Evolutionary conservation across 2,329 filamentous ascomycete genomes (phyloP).

Genomic region (Colletotrichum sp.): DNA sequence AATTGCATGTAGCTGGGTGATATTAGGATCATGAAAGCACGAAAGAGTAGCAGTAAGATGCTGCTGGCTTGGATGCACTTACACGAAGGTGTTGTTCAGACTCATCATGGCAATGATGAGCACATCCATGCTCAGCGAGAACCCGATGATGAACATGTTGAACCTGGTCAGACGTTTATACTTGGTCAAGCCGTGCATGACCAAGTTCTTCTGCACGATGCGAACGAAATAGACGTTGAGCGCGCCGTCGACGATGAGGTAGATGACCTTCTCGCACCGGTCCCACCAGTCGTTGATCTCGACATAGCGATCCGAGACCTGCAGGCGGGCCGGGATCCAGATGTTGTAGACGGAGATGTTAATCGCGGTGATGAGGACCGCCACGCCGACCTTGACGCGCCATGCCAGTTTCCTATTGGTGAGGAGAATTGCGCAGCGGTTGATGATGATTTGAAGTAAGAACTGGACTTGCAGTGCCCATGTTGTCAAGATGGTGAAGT

Average conservation of each 20-base stretch:
- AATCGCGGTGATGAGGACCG: constrained; percentile 49
- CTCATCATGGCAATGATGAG: constrained; percentile 48
- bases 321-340: constrained; percentile 58
- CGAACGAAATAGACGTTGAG: constrained; percentile 57
- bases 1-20: constrained; percentile 49
- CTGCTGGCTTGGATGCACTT: not conserved
- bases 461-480: constrained; percentile 51
- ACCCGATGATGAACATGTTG: constrained; percentile 48
- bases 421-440: constrained; percentile 53
- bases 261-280: constrained; percentile 55
- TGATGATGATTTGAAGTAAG: constrained; percentile 60
- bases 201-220: constrained; percentile 20
- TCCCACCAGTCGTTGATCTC: constrained; percentile 57
- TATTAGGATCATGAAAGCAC: not conserved
- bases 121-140: constrained; percentile 50
- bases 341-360: constrained; percentile 60
- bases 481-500: constrained; percentile 29
- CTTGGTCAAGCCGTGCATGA: constrained; percentile 41
- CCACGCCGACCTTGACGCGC: constrained; percentile 48
- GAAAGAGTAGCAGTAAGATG: not conserved
- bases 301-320: constrained; percentile 45
- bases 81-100: constrained; percentile 47
- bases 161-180: constrained; percentile 49
- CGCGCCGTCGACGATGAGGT: constrained; percentile 50
- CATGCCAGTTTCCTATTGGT: constrained; percentile 38